phyloP scores from a whole-genome alignment of 2,329 filamentous ascomycete species.

The Didymella pinodella region DNA sequence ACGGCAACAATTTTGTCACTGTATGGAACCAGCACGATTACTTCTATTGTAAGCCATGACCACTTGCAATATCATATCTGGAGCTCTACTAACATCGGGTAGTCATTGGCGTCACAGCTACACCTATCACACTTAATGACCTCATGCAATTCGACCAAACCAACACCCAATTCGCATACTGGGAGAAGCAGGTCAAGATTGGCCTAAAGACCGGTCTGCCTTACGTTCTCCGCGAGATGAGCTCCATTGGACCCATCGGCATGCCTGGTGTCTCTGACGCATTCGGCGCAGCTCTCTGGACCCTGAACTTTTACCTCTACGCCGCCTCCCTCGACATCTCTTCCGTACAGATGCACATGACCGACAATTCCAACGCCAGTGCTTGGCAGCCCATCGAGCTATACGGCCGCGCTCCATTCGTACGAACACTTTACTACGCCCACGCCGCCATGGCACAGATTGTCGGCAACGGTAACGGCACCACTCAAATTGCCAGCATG shows the following conservation, averaged over 20 bases:
- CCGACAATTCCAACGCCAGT: constrained; percentile 60
- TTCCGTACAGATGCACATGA: constrained; percentile 63
- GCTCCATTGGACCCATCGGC: constrained; percentile 60
- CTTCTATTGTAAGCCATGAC: constrained; percentile 54
- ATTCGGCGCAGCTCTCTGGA: constrained; percentile 61
- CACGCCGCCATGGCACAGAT: constrained; percentile 61
- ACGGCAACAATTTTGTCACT: constrained; percentile 51
- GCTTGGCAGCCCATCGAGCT: constrained; percentile 59
- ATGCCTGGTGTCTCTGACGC: constrained; percentile 57
- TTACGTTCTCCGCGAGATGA: constrained; percentile 62
- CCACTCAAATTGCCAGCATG: constrained; percentile 54
- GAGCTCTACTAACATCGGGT: constrained; percentile 23
- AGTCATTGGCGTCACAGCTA: constrained; percentile 58
- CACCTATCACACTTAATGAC: constrained; percentile 54
- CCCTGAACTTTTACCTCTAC: constrained; percentile 62
- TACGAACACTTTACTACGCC: constrained; percentile 61
- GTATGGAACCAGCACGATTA: constrained; percentile 64
- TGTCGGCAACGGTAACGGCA: constrained; percentile 57
- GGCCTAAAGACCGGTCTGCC: constrained; percentile 54
- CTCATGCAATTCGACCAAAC: constrained; percentile 58
- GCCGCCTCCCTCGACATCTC: constrained; percentile 57
- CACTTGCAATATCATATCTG: not conserved
- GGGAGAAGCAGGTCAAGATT: constrained; percentile 55
- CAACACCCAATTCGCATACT: constrained; percentile 58
- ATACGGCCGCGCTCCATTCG: constrained; percentile 53